Conservation (phyloP, 352 stramenopile genomes). For the Achlya hypogyna region DNA sequence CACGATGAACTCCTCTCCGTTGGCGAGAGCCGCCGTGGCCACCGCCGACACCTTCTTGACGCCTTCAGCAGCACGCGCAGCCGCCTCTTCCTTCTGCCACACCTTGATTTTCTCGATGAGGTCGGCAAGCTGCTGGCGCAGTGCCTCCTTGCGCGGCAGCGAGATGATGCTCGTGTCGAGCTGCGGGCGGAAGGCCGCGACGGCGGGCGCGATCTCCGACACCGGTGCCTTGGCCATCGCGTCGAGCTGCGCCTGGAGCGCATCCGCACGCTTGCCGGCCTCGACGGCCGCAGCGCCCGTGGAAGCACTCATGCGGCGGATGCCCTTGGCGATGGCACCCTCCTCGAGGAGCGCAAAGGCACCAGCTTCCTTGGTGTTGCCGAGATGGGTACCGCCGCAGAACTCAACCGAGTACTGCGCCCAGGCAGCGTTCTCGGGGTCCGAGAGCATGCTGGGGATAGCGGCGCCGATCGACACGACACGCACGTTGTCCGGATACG, state of each 20-base stretch:
- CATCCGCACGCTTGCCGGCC: conserved; percentile 75
- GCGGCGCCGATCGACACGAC: conserved; percentile 93
- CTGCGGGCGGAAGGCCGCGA: conserved; percentile 87
- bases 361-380: conserved; percentile 92
- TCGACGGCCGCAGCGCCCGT: conserved; percentile 84
- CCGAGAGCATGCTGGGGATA: conserved; percentile 62
- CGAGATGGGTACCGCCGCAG: conserved; percentile 97
- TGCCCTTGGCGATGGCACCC: conserved; percentile 94
- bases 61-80: conserved; percentile 54
- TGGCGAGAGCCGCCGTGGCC: conserved; percentile 49
- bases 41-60: conserved; percentile 47
- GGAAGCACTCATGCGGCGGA: conserved; percentile 93
- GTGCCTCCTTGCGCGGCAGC: conserved; percentile 84
- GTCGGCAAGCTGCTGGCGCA: conserved; percentile 63
- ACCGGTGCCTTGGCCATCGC: conserved; percentile 61
- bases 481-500: conserved; percentile 97
- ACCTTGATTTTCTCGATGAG: conserved; percentile 73
- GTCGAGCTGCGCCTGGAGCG: conserved; percentile 71
- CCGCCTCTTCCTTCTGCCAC: conserved; percentile 68
- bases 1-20: conserved; percentile 62
- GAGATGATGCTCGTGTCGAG: conserved; percentile 84
- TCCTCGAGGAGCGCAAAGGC: conserved; percentile 97
- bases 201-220: conserved; percentile 73
- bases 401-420: conserved; percentile 96
- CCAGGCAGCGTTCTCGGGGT: conserved; percentile 85